A percentile compares a stretch with the other conserved stretches of the same genome.
These are phyloP conservation scores for Nevesoporus exiguus DNA, from an alignment of 768 basidiomycete species.

Conservation along the genomic window DNA sequence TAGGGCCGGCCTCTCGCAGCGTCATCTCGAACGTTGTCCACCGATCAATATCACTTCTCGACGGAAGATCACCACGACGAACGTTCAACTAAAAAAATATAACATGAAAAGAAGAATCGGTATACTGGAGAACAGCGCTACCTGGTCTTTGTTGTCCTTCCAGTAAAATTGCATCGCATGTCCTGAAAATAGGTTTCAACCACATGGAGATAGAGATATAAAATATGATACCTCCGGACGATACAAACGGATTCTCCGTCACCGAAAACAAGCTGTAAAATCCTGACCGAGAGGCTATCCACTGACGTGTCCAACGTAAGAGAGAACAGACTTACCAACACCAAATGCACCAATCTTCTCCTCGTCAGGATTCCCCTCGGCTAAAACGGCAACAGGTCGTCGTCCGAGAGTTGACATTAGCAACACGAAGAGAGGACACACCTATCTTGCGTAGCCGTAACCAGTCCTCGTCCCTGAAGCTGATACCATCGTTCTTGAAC, in stretches of 20 bases:
- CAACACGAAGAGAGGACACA: constrained; percentile 27
- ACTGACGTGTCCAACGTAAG: not conserved
- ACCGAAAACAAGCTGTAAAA: constrained; percentile 82
- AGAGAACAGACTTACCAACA: constrained; percentile 12
- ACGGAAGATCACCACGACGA: not conserved
- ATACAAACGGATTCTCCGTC: constrained; percentile 80
- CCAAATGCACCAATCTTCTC: constrained; percentile 27
- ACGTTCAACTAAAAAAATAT: constrained; percentile 61
- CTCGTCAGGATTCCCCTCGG: constrained; percentile 25
- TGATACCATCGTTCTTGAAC: constrained; percentile 82
- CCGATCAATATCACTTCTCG: constrained; percentile 3
- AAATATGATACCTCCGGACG: constrained; percentile 52
- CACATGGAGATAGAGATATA: not conserved
- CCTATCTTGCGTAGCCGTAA: constrained; percentile 85
- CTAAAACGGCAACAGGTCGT: not conserved
- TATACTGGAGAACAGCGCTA: constrained; percentile 16
- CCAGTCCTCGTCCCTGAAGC: constrained; percentile 86
- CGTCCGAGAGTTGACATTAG: not conserved
- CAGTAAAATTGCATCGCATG: constrained; percentile 3
- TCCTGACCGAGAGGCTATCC: constrained; percentile 32
- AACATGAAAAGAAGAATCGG: not conserved
- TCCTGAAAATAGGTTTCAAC: not conserved
- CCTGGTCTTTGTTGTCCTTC: not conserved
- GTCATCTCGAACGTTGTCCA: constrained; percentile 90
- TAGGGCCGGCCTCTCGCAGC: constrained; percentile 69